Evolutionary conservation across 371 early-diverging fungal species (phyloP).

Genomic region (Mortierella sp.): DNA sequence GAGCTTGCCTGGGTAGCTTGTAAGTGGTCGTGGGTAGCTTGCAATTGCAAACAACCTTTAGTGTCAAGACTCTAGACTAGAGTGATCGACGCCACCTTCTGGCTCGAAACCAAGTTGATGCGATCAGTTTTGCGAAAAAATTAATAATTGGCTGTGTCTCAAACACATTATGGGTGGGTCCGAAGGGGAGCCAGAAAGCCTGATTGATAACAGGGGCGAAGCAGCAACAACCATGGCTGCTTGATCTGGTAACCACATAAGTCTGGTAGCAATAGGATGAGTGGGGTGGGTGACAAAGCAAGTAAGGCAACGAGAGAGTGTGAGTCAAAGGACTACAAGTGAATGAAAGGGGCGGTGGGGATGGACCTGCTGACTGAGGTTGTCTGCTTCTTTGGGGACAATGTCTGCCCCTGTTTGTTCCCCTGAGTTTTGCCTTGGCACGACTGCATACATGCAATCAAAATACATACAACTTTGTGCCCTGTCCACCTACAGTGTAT

Average conservation of each 20-base stretch:
- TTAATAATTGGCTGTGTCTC: not conserved
- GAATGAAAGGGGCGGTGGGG: not conserved
- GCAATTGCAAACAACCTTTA: not conserved
- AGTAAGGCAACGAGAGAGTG: not conserved
- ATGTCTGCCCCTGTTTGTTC: not conserved
- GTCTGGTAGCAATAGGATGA: no score
- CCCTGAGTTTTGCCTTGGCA: not conserved
- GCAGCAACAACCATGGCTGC: not conserved
- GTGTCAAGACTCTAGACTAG: not conserved
- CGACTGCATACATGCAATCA: not conserved
- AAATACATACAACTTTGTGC: not conserved
- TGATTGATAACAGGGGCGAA: not conserved
- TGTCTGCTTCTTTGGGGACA: not conserved
- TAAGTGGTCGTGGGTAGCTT: no score
- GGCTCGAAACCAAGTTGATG: not conserved
- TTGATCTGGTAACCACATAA: not conserved
- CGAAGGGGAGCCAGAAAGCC: not conserved
- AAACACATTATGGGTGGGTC: not conserved
- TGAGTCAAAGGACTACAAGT: not conserved
- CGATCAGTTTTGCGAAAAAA: not conserved
- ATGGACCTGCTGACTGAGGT: constrained; percentile 6
- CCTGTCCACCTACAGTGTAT: not conserved
- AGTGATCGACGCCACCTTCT: not conserved
- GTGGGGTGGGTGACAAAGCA: not conserved
- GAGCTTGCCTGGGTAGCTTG: no score